Base-by-base conservation (phyloP, 805 yeast species). In the Wickerhamiella kurtzmanii region DNA sequence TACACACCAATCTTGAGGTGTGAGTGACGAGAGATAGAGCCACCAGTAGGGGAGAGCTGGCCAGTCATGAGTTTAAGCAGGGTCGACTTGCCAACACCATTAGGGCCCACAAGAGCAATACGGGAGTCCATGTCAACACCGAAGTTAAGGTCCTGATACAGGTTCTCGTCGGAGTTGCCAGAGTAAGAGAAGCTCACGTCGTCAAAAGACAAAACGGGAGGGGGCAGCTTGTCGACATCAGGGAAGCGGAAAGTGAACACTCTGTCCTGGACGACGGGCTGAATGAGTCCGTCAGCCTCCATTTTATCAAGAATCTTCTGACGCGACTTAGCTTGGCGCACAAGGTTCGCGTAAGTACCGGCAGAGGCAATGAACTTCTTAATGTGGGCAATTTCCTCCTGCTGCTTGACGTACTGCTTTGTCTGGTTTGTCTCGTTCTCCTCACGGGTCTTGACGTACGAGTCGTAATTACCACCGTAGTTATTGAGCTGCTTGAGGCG, bases 41-140 rank as follows among this genome's bases (percentile, higher is more conserved):
- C 98, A 55, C 76, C 69, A 68, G 89, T 95, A 46, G 96, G 85
- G 57, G 73, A 77, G 62, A 89, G 75, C 58, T 77, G 80, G 69
- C 98, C 98, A 59, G 96, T 94, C 95, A 92, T 89, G 62, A 92
- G 75, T 68, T 92, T 92, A 65, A 92, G 79, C 63, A 89, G 71
- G 17, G 98, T 89, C 45, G 96, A 88, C 70, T 89, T 89, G 72
- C 98, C 98, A 59, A 89, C 89, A 84, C 98, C 98, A 67, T 89
- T 89, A 64, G 97, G 97, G 39, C 98, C 98, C 51, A 89, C 97
- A 44, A 89, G 75, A 39, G 98, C 97, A 63, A 89, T 80, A 73
- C 98, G 82, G 37, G 96, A 88, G 70, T 92, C 98, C 97, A 92
- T 92, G 73, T 92, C 98, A 50, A 92, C 88, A 81, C 98, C 98